Evolutionary conservation across 805 yeast genomes (phyloP).

Genomic region (Lipomyces starkeyi): DNA sequence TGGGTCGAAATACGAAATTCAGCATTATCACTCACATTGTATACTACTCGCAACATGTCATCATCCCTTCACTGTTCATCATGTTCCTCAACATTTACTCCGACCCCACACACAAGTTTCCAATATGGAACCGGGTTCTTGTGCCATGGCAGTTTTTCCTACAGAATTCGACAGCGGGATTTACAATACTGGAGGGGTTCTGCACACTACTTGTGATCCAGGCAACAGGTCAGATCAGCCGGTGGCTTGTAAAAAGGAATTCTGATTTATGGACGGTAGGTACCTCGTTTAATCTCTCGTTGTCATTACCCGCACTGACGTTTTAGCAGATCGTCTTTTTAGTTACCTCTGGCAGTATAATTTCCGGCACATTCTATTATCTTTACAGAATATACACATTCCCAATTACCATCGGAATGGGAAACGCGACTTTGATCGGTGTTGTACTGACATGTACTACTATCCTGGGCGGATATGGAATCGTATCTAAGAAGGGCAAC

Average conservation of each 20-base stretch:
- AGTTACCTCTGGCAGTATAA: slow-evolving; percentile 71
- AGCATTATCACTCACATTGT: slow-evolving; percentile 49
- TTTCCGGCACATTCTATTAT: slow-evolving; percentile 78
- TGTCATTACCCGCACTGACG: not conserved
- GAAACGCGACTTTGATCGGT: slow-evolving; percentile 84
- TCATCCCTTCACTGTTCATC: slow-evolving; percentile 81
- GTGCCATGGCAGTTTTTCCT: slow-evolving; percentile 74
- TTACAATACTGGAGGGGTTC: slow-evolving; percentile 89
- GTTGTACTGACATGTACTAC: slow-evolving; percentile 78
- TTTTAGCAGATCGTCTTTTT: slow-evolving; percentile 62
- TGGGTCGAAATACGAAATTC: slow-evolving; percentile 50
- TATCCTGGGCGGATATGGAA: slow-evolving; percentile 80
- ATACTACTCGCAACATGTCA: slow-evolving; percentile 80
- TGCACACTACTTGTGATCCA: slow-evolving; percentile 92
- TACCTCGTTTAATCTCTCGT: not conserved
- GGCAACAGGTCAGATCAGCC: slow-evolving; percentile 82
- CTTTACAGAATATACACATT: slow-evolving; percentile 82
- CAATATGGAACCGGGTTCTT: slow-evolving; percentile 51
- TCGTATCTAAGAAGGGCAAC: slow-evolving; percentile 81
- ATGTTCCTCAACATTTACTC: slow-evolving; percentile 50
- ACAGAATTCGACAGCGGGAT: slow-evolving; percentile 83
- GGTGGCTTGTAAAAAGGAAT: slow-evolving; percentile 60
- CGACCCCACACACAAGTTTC: slow-evolving; percentile 26
- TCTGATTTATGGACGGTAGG: slow-evolving; percentile 67
- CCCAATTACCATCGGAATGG: slow-evolving; percentile 66